A percentile compares a stretch with the other conserved stretches of the same genome.
Evolutionary conservation across 1,284 basidiomycete genomes (phyloP).

Genomic region (Xanthoconium separans): DNA sequence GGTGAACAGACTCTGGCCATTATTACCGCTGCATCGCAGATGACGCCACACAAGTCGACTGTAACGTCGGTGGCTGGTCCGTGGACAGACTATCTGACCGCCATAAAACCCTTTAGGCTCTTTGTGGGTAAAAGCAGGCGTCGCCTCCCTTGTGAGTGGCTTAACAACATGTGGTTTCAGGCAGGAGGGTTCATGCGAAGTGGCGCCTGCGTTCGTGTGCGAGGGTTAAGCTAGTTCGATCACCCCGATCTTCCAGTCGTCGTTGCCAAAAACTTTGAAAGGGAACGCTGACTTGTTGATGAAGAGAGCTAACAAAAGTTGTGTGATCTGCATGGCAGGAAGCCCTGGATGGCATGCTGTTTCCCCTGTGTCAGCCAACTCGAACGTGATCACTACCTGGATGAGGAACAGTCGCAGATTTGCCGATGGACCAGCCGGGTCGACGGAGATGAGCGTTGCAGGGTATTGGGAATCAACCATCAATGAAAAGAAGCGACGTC

Average conservation of each 20-base stretch:
- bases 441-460: conserved; percentile 25
- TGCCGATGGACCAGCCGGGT: conserved; percentile 2
- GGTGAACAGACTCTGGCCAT: neutral
- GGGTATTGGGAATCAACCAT: conserved; percentile 6
- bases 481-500: conserved; percentile 20
- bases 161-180: conserved; percentile 25
- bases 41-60: conserved; percentile 6
- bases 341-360: neutral
- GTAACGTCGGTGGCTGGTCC: conserved; percentile 24
- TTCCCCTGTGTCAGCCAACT: neutral
- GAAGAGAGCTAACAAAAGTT: neutral
- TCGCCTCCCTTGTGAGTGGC: conserved; percentile 19
- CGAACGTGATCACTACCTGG: neutral
- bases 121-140: conserved; percentile 13
- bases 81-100: conserved; percentile 9
- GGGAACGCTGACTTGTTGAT: conserved; percentile 1
- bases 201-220: conserved; percentile 16
- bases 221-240: neutral
- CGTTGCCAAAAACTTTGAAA: conserved; percentile 9
- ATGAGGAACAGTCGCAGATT: neutral
- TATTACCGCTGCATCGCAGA: conserved; percentile 2
- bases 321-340: neutral
- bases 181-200: conserved; percentile 16
- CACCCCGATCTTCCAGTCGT: conserved; percentile 3
- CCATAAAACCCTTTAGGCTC: neutral